Percentiles rank a stretch among this genome's conserved stretches.
These are phyloP conservation scores for Jasminum sambac DNA, from an alignment of 257 asterid species.

Conservation along the genomic window DNA sequence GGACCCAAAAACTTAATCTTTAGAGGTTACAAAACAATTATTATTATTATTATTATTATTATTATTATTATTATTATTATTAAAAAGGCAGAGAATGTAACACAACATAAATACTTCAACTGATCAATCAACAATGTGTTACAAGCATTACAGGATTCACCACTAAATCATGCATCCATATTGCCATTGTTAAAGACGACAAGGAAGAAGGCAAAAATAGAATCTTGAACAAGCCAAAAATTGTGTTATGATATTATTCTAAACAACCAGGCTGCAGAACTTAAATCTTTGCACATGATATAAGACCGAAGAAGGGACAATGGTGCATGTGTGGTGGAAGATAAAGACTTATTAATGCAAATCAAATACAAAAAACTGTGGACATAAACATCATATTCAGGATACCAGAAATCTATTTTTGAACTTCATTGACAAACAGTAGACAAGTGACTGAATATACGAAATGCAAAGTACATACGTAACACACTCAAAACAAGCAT, in stretches of 20 bases:
- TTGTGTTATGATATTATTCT: background rate
- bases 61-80: too few species aligned
- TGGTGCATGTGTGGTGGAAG: background rate
- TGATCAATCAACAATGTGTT: too few species aligned
- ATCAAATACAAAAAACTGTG: background rate
- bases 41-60: too few species aligned
- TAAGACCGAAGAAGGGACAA: background rate
- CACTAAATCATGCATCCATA: background rate
- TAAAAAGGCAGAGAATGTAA: too few species aligned
- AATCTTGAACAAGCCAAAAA: background rate
- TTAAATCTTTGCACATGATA: background rate
- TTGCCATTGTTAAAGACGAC: background rate
- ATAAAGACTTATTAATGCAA: background rate
- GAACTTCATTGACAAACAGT: background rate
- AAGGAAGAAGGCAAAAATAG: background rate
- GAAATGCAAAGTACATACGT: constrained; percentile 2
- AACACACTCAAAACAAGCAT: background rate
- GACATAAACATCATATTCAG: background rate
- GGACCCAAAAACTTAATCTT: background rate
- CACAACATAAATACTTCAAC: too few species aligned
- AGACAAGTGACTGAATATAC: constrained; percentile 4
- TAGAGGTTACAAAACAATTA: too few species aligned
- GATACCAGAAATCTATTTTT: background rate
- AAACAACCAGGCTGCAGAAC: background rate
- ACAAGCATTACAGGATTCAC: too few species aligned